Base-by-base conservation (phyloP, 768 basidiomycete genomes). In the Podaxis carcinomalis region DNA sequence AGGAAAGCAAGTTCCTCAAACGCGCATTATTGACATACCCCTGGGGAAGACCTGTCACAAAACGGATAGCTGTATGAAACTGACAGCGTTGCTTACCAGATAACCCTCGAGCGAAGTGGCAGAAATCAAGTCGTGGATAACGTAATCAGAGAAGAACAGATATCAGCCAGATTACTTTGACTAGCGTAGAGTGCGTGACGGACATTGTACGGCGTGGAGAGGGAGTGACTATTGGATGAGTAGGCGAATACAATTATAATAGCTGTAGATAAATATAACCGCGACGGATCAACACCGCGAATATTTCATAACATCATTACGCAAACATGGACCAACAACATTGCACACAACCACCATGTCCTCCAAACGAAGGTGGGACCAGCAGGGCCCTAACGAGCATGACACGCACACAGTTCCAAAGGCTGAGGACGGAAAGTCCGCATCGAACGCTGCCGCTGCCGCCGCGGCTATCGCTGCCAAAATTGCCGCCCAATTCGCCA, bases 381-480 rank as follows among this genome's bases (percentile, higher is more conserved):
- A 85, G 28, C 84, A 87, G 36, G 86, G 79, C 4, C 76, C 76
- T 2, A 77, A 74, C 9, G 85, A 84, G 6, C 69, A 69, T 4
- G 64, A 72, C 0, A 67, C 79, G 2, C 67, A 75, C 4, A 87
- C 80, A 62, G 75, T 75, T 49, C 72, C 73, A 37, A 76, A 75
- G 65, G 70, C 74, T 0, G 86, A 85, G n/a, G 83, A 85, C 11
- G 73, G 74, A 57, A 87, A 86, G 70, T 79, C 78, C 6, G 87
- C 89, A 4, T 81, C 84, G 3, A 87, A 88, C 62, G 88, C 89
- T 0, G 88, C 89, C 2, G 80, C 80, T 1, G 78, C 77, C 0
- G 89, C 90, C 1, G 90, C 90, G 7, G 93, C 93, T 46, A 93
- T 95, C 64, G 93, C 94, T 61, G 94, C 95, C 62, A 94, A 95